These are phyloP conservation scores for Arthrobotrys sinensis DNA, from an alignment of 2,329 filamentous ascomycete species.

Conservation along the genomic window DNA sequence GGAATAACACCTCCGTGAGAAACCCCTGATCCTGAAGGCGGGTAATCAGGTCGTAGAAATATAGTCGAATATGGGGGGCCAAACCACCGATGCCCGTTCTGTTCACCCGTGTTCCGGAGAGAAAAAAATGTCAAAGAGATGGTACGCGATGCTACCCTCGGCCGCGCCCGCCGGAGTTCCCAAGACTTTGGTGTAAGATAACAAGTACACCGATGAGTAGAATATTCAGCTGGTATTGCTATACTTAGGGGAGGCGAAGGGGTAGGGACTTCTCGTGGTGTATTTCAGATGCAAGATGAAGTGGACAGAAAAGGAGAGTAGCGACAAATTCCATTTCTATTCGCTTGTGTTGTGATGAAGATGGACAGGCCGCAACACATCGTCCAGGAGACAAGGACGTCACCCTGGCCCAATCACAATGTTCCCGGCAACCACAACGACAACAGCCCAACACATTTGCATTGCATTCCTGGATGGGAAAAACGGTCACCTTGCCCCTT, in stretches of 20 bases:
- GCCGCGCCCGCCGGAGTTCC: too few relatives aligned
- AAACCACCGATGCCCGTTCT: too few relatives aligned
- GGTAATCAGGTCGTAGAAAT: too few relatives aligned
- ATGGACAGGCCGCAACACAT: conserved; percentile 10
- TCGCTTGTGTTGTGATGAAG: conserved; percentile 24
- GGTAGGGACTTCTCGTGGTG: background rate
- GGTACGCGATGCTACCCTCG: too few relatives aligned
- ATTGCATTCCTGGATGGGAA: too few relatives aligned
- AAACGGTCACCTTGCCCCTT: too few relatives aligned
- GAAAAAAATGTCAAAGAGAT: too few relatives aligned
- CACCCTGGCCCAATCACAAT: background rate
- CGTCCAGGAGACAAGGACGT: background rate
- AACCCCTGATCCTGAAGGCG: background rate
- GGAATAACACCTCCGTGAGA: background rate
- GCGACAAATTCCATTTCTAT: background rate
- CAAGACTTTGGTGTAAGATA: too few relatives aligned
- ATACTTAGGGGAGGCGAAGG: background rate
- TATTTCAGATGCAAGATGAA: conserved; percentile 11
- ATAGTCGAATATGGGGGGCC: too few relatives aligned
- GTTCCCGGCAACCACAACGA: conserved; percentile 1
- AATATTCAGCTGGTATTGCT: background rate
- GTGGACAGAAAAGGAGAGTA: conserved; percentile 21
- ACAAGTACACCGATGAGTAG: background rate
- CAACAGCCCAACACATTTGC: conserved; percentile 18
- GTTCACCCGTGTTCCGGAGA: too few relatives aligned